Base-by-base conservation (phyloP, 352 stramenopile species). In the Peronospora tabacina region DNA sequence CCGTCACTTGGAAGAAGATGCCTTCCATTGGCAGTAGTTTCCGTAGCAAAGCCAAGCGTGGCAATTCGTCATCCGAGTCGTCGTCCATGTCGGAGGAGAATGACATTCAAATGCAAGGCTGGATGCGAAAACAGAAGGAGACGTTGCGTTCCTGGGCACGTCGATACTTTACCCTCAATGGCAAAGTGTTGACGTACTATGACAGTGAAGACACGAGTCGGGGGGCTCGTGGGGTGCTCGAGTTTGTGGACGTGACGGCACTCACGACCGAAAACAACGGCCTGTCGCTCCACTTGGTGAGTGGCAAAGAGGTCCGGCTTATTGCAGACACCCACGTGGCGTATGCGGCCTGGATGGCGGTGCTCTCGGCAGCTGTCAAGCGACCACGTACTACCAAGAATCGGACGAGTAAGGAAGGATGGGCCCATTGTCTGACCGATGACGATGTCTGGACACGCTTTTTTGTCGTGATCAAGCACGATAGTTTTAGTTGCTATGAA, bases 81-180 rank as follows among this genome's bases (percentile, higher is more conserved):
- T 85, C 73, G 20, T 49, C 42, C 13, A 55, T 70, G 32, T 85
- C 70, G 43, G 72, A 87, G 44, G 75, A 87, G 46, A 82, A 62
- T 46, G 76, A 85, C 40, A 71, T 87, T 50, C 71, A 85, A 46
- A 87, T 90, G 75, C 74, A 85, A 49, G 78, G 78, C 24, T 90
- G 78, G 78, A 90, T 90, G 78, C 69, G 73, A 26, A 90, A 90
- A 55, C 78, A 90, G 61, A 90, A 90, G 55, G 72, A 85, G 48
- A 84, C 78, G 51, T 61, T 85, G 54, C 72, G 72, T 24, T 84
- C 69, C 11, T 89, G 75, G 75, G 64, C 64, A 38, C 70, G 71
- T 5, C 67, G 78, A 28, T 90, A 85, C 57, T 90, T 90, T 54
- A 82, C 72, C 33, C 70, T 90, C 26, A 81, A 61, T 41, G 78